Evolutionary conservation across 2,329 filamentous ascomycete species (phyloP), one percentile per base, ranked within the genome.

Genomic region (Pyrenochaeta sp.): DNA sequence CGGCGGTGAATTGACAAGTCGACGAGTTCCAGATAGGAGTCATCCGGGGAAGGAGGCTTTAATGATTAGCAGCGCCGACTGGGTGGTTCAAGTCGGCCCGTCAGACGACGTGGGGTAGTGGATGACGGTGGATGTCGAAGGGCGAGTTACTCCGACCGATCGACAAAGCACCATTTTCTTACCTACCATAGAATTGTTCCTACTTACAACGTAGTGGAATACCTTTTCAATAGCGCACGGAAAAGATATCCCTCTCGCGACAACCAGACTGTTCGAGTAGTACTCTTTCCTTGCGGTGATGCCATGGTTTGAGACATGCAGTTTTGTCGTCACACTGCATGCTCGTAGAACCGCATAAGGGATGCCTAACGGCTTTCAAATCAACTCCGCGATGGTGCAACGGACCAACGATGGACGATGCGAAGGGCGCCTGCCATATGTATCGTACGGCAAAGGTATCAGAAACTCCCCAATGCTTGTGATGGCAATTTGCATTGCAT

Each of bases 81-180:
- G 37, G 35, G 28, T 51, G 49, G 42, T 37, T 27, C 35, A 42
- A 41, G 43, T 51, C 47, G 49, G 50, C 28, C 47, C 40, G 48
- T 28, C 30, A 27, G 43, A 43, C 40, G 47, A 36, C 53, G 58
- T 48, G 58, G 56, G 58, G 56, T 48, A 48, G 30, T 32, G 41
- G 28, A 17, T 34, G 31, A 31, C n/a, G n/a, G n/a, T n/a, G n/a
- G n/a, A n/a, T n/a, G n/a, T n/a, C n/a, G n/a, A n/a, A n/a, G n/a
- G n/a, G n/a, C n/a, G 28, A 35, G 41, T 48, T 49, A 49, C 44
- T 52, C 30, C n/a, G n/a, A 56, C 48, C 40, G 31, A 58, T 53
- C 46, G 35, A 48, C 47, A 37, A n/a, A n/a, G n/a, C n/a, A n/a
- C n/a, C n/a, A n/a, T n/a, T n/a, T n/a, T n/a, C n/a, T n/a, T n/a